A percentile compares a stretch with the other conserved stretches of the same genome.
phyloP scores from a whole-genome alignment of 2,329 filamentous ascomycete genomes.

The Neonectria neomacrospora region DNA sequence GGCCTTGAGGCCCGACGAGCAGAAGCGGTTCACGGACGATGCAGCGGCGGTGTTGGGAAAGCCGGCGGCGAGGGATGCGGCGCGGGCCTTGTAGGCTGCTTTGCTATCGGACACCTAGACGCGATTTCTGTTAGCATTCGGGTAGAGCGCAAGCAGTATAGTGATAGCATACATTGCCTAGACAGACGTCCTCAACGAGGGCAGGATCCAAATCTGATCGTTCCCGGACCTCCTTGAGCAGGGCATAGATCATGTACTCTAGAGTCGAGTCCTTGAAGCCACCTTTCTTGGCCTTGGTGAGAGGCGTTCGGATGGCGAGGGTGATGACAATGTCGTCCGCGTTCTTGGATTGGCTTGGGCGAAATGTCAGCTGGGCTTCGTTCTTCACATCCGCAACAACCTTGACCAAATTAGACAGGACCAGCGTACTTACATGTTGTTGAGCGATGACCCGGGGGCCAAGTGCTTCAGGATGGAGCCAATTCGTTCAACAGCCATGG shows the following conservation, averaged over 20 bases:
- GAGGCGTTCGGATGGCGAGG: conserved; percentile 86
- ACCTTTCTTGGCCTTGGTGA: conserved; percentile 90
- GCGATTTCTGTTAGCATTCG: conserved; percentile 11
- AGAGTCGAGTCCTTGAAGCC: conserved; percentile 94
- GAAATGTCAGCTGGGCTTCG: not conserved
- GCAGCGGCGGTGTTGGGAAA: conserved; percentile 90
- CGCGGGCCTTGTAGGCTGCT: conserved; percentile 90
- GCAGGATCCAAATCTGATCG: conserved; percentile 82
- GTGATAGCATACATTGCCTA: conserved; percentile 78
- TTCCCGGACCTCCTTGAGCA: conserved; percentile 79
- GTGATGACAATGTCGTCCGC: conserved; percentile 98
- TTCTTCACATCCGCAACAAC: not conserved
- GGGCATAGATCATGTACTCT: conserved; percentile 85
- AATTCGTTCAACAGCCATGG: conserved; percentile 86
- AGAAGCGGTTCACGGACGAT: conserved; percentile 92
- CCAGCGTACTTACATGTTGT: conserved; percentile 74
- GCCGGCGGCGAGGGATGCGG: conserved; percentile 88
- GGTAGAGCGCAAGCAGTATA: not conserved
- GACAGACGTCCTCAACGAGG: conserved; percentile 87
- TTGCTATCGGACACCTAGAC: conserved; percentile 81
- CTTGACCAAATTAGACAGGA: not conserved
- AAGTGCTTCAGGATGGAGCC: conserved; percentile 90
- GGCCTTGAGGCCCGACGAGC: conserved; percentile 94
- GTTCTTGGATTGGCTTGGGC: conserved; percentile 85
- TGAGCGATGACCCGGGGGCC: conserved; percentile 76